Evolutionary conservation across 352 stramenopile species (phyloP), one percentile per base, ranked within the genome.

Genomic region (Phytopythium delawarense): DNA sequence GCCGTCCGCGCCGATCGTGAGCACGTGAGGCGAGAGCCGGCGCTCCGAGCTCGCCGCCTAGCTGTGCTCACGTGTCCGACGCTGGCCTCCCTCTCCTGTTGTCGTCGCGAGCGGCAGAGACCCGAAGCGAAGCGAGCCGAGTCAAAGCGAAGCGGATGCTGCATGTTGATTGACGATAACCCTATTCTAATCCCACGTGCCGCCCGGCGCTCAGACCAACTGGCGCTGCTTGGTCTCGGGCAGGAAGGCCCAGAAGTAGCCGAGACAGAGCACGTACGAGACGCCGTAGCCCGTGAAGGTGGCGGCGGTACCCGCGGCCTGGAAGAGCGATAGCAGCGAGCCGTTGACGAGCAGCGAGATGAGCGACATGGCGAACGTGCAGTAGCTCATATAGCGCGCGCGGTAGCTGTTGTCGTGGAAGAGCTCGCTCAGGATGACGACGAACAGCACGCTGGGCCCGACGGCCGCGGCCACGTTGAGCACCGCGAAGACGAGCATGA

Each of bases 381-480:
- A 95, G 72, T 92, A 93, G 76, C 86, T 93, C 84, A 93, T 95
- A 78, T 91, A 93, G 23, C 74, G 68, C 30, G 86, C 86, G 21
- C 86, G 86, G 62, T 92, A 89, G 67, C 73, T 89, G 62, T 74
- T 87, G 73, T 92, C 79, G 51, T 87, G 80, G 61, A 95, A 95
- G 37, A 95, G 72, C 62, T 95, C 86, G 46, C 79, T 92, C 28
- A 95, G 70, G 64, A 95, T 93, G 3, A 95, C 81, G 46, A 95
- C 78, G 32, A 95, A 95, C 18, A 93, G 73, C 56, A 91, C 81
- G 62, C 81, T 91, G 37, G 86, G 82, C 2, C 86, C 86, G 32
- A 92, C 75, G 5, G 84, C 81, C 25, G 83, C 76, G 49, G 89
- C 89, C 35, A 93, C 65, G 58, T 92, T 91, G 50, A 95, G 79